Conservation (phyloP, 108 stramenopile genomes). For the Aurantiochytrium sp. region DNA sequence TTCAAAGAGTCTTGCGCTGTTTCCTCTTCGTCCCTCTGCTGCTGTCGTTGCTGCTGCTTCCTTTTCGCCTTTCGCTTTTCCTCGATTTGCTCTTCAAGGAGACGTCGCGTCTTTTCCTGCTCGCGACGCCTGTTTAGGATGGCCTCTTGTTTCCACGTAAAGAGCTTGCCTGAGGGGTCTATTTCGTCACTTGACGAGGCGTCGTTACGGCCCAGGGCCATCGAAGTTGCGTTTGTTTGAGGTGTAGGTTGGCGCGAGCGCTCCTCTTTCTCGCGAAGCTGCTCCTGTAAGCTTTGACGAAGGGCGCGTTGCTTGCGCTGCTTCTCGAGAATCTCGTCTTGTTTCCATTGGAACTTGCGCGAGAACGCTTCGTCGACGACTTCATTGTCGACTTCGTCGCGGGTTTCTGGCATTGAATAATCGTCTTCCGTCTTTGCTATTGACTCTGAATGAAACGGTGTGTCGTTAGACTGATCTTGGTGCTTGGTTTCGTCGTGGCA, state of each 20-base stretch:
- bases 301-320: neutral
- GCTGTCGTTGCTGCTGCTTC: neutral
- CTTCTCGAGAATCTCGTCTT: neutral
- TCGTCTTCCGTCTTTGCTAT: neutral
- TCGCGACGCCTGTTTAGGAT: neutral
- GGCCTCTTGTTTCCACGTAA: slow-evolving; percentile 12
- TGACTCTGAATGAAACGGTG: neutral
- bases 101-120: neutral
- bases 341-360: neutral
- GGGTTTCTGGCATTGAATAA: neutral
- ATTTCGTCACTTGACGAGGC: too few species aligned
- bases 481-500: too few species aligned
- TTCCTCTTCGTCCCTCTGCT: neutral
- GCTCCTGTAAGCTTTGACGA: neutral
- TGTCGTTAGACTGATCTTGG: neutral
- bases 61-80: neutral
- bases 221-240: neutral
- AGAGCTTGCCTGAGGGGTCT: neutral
- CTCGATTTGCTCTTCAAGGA: neutral
- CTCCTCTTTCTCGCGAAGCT: neutral
- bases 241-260: neutral
- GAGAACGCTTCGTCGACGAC: neutral
- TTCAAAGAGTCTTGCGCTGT: neutral
- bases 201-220: neutral
- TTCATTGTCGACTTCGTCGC: neutral